Conservation (phyloP, 163 green algal species). For the Scenedesmus sp. region DNA sequence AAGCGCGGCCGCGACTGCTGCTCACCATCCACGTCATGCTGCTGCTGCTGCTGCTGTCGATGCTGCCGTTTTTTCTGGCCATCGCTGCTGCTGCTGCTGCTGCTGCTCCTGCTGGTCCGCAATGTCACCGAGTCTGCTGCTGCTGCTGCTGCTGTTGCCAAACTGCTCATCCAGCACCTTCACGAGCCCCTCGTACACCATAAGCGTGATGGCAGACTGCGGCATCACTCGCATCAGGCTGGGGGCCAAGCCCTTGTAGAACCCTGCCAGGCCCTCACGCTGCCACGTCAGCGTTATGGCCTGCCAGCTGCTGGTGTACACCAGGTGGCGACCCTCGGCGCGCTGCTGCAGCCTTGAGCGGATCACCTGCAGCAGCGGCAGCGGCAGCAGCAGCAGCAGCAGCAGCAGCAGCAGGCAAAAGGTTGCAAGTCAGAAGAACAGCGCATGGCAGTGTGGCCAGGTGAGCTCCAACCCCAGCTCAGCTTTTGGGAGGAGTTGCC, state of each 20-base stretch:
- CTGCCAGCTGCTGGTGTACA: slow-evolving; percentile 73
- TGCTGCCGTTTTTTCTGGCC: background rate
- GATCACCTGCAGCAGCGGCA: slow-evolving; percentile 74
- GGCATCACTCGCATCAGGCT: slow-evolving; percentile 95
- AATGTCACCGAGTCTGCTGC: background rate
- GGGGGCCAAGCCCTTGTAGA: slow-evolving; percentile 94
- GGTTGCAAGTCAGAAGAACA: too few relatives aligned
- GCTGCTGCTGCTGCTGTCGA: background rate
- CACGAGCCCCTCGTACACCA: slow-evolving; percentile 94
- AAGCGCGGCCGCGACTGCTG: slow-evolving; percentile 26
- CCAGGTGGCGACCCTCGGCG: slow-evolving; percentile 74
- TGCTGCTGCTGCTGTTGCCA: background rate
- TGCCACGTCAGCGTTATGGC: slow-evolving; percentile 74
- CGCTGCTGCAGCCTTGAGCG: slow-evolving; percentile 93
- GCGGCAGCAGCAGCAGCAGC: too few relatives aligned
- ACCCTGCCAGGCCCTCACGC: slow-evolving; percentile 84
- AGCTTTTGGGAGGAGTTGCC: too few relatives aligned
- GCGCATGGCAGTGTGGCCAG: too few relatives aligned
- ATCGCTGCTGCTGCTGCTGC: background rate
- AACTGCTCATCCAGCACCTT: slow-evolving; percentile 57
- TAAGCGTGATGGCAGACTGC: slow-evolving; percentile 91
- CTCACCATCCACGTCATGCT: background rate
- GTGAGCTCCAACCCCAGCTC: too few relatives aligned
- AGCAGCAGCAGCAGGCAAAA: too few relatives aligned
- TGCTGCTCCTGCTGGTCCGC: background rate